Percentiles rank a stretch among this genome's conserved stretches.
Evolutionary conservation across 2,329 filamentous ascomycete genomes (phyloP).

Genomic region (Trichoderma sp.): DNA sequence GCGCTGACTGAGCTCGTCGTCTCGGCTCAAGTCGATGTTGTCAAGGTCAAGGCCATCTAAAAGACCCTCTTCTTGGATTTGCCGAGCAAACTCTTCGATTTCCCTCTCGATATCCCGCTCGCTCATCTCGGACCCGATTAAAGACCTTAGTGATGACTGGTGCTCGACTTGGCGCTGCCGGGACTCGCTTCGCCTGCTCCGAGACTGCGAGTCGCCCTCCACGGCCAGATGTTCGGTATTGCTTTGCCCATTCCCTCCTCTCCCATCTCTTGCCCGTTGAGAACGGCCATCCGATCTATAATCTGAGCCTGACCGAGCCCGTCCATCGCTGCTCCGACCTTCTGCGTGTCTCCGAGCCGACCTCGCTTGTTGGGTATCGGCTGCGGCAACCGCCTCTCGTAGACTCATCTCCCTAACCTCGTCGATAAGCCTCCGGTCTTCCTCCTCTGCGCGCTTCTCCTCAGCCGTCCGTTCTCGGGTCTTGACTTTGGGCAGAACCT

Average conservation of each 20-base stretch:
- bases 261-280: slow-evolving; percentile 26
- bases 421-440: slow-evolving; percentile 67
- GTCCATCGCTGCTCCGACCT: slow-evolving; percentile 33
- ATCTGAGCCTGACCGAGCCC: slow-evolving; percentile 32
- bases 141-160: slow-evolving; percentile 80
- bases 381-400: slow-evolving; percentile 54
- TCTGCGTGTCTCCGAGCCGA: slow-evolving; percentile 32
- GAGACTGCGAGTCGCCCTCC: slow-evolving; percentile 28
- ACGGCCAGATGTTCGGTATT: slow-evolving; percentile 39
- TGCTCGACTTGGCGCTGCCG: slow-evolving; percentile 70
- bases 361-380: slow-evolving; percentile 16
- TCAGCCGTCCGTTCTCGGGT: slow-evolving; percentile 50
- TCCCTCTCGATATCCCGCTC: slow-evolving; percentile 79
- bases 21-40: slow-evolving; percentile 76
- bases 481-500: slow-evolving; percentile 66
- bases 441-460: slow-evolving; percentile 56
- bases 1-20: slow-evolving; percentile 85
- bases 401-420: slow-evolving; percentile 73
- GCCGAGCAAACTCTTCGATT: slow-evolving; percentile 83
- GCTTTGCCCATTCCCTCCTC: slow-evolving; percentile 27
- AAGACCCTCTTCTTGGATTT: slow-evolving; percentile 84
- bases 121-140: slow-evolving; percentile 77
- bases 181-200: slow-evolving; percentile 44
- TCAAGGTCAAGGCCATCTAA: slow-evolving; percentile 86
- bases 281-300: slow-evolving; percentile 32